Base-by-base conservation (phyloP, 139 green algal species). In the Microglena sp. region DNA sequence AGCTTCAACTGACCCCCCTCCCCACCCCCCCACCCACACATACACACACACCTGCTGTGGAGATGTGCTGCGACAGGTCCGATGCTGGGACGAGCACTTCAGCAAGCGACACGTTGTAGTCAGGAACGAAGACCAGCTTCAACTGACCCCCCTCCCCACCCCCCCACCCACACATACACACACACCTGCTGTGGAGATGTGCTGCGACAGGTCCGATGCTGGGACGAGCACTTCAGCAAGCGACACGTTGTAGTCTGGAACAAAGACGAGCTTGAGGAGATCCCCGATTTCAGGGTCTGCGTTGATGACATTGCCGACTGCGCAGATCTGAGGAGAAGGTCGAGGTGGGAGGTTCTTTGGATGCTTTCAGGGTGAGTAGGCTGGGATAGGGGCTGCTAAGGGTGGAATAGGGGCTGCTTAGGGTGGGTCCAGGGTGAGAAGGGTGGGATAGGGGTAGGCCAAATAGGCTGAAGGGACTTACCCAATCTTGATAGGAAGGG, bases 81-180 rank as follows among this genome's bases (percentile, higher is more conserved):
- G 82, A 74, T 15, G 78, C 88, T 56, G 68, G 15, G n/a, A n/a
- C n/a, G n/a, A n/a, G n/a, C n/a, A n/a, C n/a, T n/a, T 99, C 94
- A 2, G 94, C 94, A 55, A 95, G 55, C 3, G 79, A 87, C 8
- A 99, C 94, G 74, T 97, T 99, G 88, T 98, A 99, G 88, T 99
- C 95, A 15, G 94, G 91, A 58, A 99, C 68, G 84, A 99, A 99
- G 64, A 84, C 85, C 54, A 84, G 63, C n/a, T n/a, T n/a, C n/a
- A n/a, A n/a, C n/a, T n/a, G n/a, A n/a, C n/a, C n/a, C n/a, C n/a
- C n/a, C n/a, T n/a, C n/a, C n/a, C n/a, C n/a, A n/a, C n/a, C n/a
- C n/a, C n/a, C n/a, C n/a, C n/a, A n/a, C n/a, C n/a, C n/a, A n/a
- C n/a, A n/a, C n/a, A 85, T 11, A 74, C 81, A 77, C 95, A 88